phyloP scores from a whole-genome alignment of 2,329 filamentous ascomycete species.

The Orbilia javanica region DNA sequence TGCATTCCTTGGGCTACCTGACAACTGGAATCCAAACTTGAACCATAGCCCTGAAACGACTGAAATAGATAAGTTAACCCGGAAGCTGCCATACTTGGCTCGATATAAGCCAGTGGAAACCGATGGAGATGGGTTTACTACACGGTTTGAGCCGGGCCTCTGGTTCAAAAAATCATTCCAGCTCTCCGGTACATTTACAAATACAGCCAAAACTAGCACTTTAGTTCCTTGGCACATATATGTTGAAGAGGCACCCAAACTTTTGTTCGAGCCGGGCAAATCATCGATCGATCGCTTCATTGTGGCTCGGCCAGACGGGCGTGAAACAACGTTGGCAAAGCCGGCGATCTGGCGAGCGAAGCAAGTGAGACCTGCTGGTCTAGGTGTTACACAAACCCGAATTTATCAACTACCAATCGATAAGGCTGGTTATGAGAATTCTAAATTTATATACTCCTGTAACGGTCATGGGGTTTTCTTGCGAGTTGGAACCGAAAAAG shows the following conservation, averaged over 20 bases:
- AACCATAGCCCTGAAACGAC: background rate
- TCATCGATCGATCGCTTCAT: slow-evolving; percentile 11
- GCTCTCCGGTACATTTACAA: slow-evolving; percentile 20
- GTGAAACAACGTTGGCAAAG: background rate
- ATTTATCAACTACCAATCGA: slow-evolving; percentile 16
- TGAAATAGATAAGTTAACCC: slow-evolving; percentile 9
- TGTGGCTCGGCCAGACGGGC: slow-evolving; percentile 14
- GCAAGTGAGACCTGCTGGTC: background rate
- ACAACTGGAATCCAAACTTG: background rate
- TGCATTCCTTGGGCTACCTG: slow-evolving; percentile 5
- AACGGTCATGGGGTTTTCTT: background rate
- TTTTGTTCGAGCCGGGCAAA: background rate
- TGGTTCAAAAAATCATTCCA: slow-evolving; percentile 24
- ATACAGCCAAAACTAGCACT: slow-evolving; percentile 25
- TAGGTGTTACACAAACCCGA: slow-evolving; percentile 9
- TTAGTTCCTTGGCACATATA: slow-evolving; percentile 33
- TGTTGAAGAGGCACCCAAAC: background rate
- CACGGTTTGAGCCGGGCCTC: slow-evolving; percentile 7
- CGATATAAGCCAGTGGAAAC: slow-evolving; percentile 33
- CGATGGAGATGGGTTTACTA: background rate
- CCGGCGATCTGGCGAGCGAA: slow-evolving; percentile 9
- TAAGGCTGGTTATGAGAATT: slow-evolving; percentile 3
- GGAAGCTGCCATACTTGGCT: slow-evolving; percentile 28
- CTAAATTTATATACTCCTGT: slow-evolving; percentile 23
- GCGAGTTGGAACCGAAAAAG: slow-evolving; percentile 11